A percentile compares a stretch with the other conserved stretches of the same genome.
Conservation (phyloP, 208 protist species). For the Acanthamoeba rhysodes region DNA sequence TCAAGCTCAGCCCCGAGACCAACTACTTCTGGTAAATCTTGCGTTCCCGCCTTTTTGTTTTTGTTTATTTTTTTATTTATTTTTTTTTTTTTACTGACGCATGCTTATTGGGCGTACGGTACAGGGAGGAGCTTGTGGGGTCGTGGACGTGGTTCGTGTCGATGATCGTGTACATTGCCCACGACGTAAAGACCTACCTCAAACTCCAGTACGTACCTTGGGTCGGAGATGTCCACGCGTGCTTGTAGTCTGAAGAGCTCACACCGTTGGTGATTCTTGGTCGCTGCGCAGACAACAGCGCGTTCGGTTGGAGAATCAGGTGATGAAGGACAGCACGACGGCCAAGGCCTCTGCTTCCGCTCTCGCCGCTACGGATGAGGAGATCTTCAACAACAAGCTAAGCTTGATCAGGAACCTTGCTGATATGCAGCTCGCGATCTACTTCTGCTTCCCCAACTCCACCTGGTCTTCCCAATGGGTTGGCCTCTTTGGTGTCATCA, state of each 20-base stretch:
- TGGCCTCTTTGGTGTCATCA: slow-evolving; percentile 61
- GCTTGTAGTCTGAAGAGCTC: background rate
- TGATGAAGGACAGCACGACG: background rate
- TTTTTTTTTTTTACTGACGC: background rate
- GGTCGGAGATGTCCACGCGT: too few species aligned
- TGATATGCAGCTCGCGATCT: slow-evolving; percentile 64
- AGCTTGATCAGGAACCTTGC: slow-evolving; percentile 47
- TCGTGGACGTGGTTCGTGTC: slow-evolving; percentile 66
- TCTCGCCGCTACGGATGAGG: slow-evolving; percentile 17
- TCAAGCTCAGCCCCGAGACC: slow-evolving; percentile 62
- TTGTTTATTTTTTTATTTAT: background rate
- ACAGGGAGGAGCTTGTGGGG: slow-evolving; percentile 43
- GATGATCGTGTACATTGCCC: slow-evolving; percentile 59
- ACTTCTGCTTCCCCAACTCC: slow-evolving; percentile 70
- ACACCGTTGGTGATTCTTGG: too few species aligned
- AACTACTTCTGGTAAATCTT: slow-evolving; percentile 44
- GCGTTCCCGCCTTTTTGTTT: background rate
- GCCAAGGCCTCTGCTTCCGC: background rate
- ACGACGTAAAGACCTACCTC: slow-evolving; percentile 42
- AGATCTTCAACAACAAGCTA: slow-evolving; percentile 43
- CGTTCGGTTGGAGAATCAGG: background rate
- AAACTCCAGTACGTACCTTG: background rate
- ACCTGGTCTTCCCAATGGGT: slow-evolving; percentile 57
- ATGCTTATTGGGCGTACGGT: background rate
- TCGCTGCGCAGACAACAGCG: background rate